A percentile compares a stretch with the other conserved stretches of the same genome.
Conservation (phyloP, 306 rosid species). For the Pyrus communis region DNA sequence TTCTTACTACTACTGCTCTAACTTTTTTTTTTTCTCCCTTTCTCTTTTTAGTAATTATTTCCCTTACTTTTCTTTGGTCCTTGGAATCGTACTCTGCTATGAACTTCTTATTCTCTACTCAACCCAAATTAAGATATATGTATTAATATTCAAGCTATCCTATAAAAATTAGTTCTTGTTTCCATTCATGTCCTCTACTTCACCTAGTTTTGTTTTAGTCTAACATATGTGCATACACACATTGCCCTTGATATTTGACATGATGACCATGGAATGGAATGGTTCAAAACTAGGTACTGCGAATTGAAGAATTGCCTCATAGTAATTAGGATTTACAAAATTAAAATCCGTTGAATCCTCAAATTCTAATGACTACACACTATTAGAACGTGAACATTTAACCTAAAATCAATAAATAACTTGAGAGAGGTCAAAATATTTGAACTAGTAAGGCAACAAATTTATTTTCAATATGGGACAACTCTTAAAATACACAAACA, state of each 20-base stretch:
- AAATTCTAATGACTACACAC: neutral
- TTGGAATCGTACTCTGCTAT: constrained; percentile 2
- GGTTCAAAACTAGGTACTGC: neutral
- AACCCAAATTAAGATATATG: neutral
- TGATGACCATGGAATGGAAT: neutral
- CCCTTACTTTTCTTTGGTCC: constrained; percentile 10
- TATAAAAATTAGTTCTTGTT: neutral
- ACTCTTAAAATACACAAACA: neutral
- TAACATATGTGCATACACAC: too few species aligned
- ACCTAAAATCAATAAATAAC: too few species aligned
- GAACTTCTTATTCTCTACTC: neutral
- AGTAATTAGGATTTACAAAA: neutral
- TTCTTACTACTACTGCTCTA: constrained; percentile 45
- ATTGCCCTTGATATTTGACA: neutral
- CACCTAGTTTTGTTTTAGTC: too few species aligned
- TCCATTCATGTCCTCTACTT: neutral
- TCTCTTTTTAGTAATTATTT: constrained; percentile 29
- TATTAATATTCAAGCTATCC: neutral
- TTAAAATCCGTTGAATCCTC: too few species aligned
- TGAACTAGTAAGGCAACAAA: neutral
- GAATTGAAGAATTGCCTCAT: neutral
- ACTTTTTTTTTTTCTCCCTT: constrained; percentile 15
- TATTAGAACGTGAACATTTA: too few species aligned
- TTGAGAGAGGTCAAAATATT: neutral
- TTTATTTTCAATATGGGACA: neutral